Conservation (phyloP, 345 rosid genomes). For the Melaleuca alternifolia region DNA sequence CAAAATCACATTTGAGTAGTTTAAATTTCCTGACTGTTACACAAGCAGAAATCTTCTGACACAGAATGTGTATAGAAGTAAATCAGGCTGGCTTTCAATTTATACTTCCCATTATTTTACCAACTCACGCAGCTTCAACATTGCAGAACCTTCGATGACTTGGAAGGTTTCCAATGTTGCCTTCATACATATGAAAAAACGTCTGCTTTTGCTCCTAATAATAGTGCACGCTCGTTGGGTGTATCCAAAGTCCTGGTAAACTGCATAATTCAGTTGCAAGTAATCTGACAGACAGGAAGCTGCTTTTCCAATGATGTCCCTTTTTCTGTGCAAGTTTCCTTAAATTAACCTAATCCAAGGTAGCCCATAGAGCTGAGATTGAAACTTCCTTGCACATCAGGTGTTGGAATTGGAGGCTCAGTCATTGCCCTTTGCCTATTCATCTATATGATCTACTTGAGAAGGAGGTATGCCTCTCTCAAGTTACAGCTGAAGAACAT, state of each 20-base stretch:
- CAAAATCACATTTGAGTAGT: not conserved
- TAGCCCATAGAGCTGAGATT: not conserved
- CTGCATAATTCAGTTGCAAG: not conserved
- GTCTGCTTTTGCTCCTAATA: not conserved
- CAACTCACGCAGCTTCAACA: not conserved
- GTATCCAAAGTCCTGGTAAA: not conserved
- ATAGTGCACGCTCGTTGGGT: not conserved
- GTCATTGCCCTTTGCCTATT: conserved; percentile 3
- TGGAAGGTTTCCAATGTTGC: not conserved
- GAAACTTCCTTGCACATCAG: not conserved
- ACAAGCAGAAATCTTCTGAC: not conserved
- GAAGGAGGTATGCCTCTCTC: conserved; percentile 1
- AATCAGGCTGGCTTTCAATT: not conserved
- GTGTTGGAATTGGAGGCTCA: conserved; percentile 9
- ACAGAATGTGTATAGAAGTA: not conserved
- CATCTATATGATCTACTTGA: conserved; percentile 4
- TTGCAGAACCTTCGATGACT: not conserved
- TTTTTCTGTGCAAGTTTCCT: not conserved
- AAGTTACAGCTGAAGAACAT: conserved; percentile 3
- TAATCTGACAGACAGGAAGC: not conserved
- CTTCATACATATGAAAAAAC: not conserved
- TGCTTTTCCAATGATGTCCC: not conserved
- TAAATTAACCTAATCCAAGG: not conserved
- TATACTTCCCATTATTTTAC: not conserved
- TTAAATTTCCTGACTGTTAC: not conserved